A percentile compares a stretch with the other conserved stretches of the same genome.
Conservation (phyloP, 306 rosid genomes). For the Cucumis sativus region Cucumber_9930_V3 NC_026660.2:15247001-15247500, state of each 20-base stretch:
- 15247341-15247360: too few species aligned
- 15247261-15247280: background rate
- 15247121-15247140: conserved; percentile 6
- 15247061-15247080: background rate
- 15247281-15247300: background rate
- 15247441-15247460: too few species aligned
- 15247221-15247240: conserved; percentile 86
- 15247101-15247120: too few species aligned
- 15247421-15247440: too few species aligned
- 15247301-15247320: background rate
- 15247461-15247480: too few species aligned
- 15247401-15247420: too few species aligned
- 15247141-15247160: conserved; percentile 87
- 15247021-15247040: conserved; percentile 61
- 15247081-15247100: background rate
- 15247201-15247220: conserved; percentile 87
- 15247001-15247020: conserved; percentile 54
- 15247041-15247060: conserved; percentile 97
- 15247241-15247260: conserved; percentile 39
- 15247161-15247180: conserved; percentile 94
- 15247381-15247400: too few species aligned
- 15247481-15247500: background rate
- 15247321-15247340: too few species aligned
- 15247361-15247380: too few species aligned
- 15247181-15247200: conserved; percentile 69